These are phyloP conservation scores for Debaryomyces maramus DNA, from an alignment of 805 yeast species.

Conservation along the genomic window DNA sequence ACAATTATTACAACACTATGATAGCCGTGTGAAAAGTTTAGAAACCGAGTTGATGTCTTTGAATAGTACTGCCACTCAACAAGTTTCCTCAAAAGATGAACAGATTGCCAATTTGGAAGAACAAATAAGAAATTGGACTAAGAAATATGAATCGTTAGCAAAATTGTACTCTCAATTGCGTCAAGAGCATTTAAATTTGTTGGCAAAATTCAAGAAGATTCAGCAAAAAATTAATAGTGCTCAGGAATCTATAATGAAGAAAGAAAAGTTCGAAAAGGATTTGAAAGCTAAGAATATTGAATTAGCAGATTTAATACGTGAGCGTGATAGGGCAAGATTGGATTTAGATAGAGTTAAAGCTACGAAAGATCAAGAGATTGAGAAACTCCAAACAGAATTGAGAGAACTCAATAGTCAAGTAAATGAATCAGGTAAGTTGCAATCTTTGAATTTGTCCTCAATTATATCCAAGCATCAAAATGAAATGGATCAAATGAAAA, in stretches of 20 bases:
- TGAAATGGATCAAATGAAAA: conserved; percentile 57
- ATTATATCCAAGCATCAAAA: conserved; percentile 61
- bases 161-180: conserved; percentile 87
- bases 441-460: conserved; percentile 60
- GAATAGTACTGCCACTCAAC: conserved; percentile 66
- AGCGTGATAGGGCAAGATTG: conserved; percentile 83
- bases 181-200: conserved; percentile 81
- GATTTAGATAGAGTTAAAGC: conserved; percentile 74
- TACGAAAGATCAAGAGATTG: conserved; percentile 62
- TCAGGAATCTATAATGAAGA: conserved; percentile 82
- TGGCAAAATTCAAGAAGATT: conserved; percentile 73
- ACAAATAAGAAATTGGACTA: conserved; percentile 75
- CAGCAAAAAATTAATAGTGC: conserved; percentile 88
- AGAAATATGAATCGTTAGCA: conserved; percentile 86
- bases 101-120: conserved; percentile 66
- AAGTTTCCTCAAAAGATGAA: conserved; percentile 74
- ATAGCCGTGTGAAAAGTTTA: conserved; percentile 75
- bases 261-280: conserved; percentile 80
- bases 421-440: conserved; percentile 59
- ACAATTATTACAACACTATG: conserved; percentile 80
- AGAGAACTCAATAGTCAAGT: conserved; percentile 60
- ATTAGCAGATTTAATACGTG: conserved; percentile 83
- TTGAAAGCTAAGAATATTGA: conserved; percentile 83
- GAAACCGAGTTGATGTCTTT: conserved; percentile 69
- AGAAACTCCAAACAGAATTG: conserved; percentile 61